Percentiles rank a stretch among this genome's conserved stretches.
Evolutionary conservation across 495 filamentous ascomycete genomes (phyloP).

Genomic region (Lasiosphaeria hispida): DNA sequence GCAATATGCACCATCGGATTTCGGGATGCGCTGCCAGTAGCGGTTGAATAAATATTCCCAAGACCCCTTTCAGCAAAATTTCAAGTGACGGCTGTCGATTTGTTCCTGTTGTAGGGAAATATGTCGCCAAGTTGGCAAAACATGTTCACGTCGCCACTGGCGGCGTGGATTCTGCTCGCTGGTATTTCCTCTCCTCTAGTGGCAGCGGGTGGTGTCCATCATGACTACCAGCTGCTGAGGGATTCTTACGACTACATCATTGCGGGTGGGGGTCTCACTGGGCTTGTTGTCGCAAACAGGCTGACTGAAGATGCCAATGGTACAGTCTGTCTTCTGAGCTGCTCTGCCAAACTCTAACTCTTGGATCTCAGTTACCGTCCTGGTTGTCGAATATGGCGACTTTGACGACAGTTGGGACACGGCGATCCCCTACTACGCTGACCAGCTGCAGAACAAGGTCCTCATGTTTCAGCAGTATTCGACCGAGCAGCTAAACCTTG

Average conservation of each 20-base stretch:
- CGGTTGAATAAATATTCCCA: too few species aligned
- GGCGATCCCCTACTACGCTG: constrained; percentile 19
- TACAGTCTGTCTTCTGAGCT: neutral
- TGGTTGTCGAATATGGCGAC: constrained; percentile 44
- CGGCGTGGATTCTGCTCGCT: neutral
- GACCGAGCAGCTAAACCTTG: constrained; percentile 12
- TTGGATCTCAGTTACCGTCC: constrained; percentile 23
- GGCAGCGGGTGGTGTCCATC: neutral
- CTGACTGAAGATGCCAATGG: constrained; percentile 31
- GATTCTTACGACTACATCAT: constrained; percentile 46
- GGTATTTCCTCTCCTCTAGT: neutral
- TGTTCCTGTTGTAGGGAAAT: neutral
- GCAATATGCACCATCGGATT: too few species aligned
- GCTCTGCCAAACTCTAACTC: constrained; percentile 20
- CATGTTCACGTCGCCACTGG: neutral
- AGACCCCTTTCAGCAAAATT: too few species aligned
- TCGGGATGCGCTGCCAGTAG: too few species aligned
- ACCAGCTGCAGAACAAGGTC: neutral
- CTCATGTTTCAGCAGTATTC: constrained; percentile 26
- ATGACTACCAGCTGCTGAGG: neutral
- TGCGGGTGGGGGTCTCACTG: constrained; percentile 53
- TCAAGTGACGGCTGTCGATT: neutral
- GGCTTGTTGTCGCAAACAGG: constrained; percentile 46
- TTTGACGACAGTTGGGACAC: constrained; percentile 26
- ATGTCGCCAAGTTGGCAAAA: neutral